These are phyloP conservation scores for Zygosaccharomyces siamensis DNA, from an alignment of 805 yeast genomes.

Conservation along the genomic window DNA sequence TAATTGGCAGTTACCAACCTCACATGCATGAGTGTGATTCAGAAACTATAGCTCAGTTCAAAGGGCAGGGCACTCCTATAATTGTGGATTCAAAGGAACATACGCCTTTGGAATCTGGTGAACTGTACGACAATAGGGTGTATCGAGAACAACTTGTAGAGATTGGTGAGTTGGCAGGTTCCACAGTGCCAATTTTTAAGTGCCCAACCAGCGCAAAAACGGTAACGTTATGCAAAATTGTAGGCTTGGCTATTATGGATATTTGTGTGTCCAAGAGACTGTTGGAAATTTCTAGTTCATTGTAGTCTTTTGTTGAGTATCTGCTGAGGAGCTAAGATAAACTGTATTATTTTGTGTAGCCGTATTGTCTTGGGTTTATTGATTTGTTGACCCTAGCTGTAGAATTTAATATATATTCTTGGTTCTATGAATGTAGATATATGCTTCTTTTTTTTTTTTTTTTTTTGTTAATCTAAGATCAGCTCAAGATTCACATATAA, in stretches of 20 bases:
- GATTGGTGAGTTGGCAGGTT: conserved; percentile 39
- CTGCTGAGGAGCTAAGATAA: background rate
- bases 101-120: conserved; percentile 59
- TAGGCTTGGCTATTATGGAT: conserved; percentile 65
- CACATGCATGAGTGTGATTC: conserved; percentile 59
- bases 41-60: conserved; percentile 36
- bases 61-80: conserved; percentile 39
- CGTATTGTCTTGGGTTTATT: background rate
- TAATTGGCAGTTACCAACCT: conserved; percentile 66
- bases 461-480: background rate
- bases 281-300: conserved; percentile 5
- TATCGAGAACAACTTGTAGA: conserved; percentile 41
- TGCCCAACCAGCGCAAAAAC: conserved; percentile 19
- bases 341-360: background rate
- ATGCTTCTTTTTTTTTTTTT: no score
- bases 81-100: conserved; percentile 59
- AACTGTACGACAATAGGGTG: conserved; percentile 46
- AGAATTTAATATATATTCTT: no score
- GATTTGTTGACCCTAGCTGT: no score
- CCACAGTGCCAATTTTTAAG: conserved; percentile 12
- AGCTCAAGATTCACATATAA: no score
- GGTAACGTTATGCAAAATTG: conserved; percentile 49
- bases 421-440: no score
- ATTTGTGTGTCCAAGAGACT: conserved; percentile 44
- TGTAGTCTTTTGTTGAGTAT: background rate